These are phyloP conservation scores for Rhynchosporium secalis DNA, from an alignment of 2,329 filamentous ascomycete genomes.

Conservation along the genomic window DNA sequence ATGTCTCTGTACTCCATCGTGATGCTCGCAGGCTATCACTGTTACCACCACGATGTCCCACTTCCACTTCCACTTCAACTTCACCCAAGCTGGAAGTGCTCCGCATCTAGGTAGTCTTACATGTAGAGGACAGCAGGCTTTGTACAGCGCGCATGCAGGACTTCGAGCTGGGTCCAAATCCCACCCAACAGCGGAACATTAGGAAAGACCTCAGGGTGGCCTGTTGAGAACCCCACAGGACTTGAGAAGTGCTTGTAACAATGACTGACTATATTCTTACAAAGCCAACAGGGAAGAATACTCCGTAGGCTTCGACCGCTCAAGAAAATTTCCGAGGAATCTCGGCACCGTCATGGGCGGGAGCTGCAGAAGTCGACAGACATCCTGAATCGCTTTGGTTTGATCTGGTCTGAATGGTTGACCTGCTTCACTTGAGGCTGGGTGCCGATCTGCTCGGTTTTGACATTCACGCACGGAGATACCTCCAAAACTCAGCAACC, in stretches of 20 bases:
- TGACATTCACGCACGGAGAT: neutral
- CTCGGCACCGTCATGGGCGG: neutral
- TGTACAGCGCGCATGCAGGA: slow-evolving; percentile 6
- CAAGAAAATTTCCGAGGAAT: neutral
- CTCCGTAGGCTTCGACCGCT: neutral
- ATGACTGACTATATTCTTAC: neutral
- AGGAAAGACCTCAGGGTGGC: neutral
- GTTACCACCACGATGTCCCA: too few relatives aligned
- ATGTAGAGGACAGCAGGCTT: neutral
- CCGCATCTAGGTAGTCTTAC: too few relatives aligned
- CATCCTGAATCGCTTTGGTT: neutral
- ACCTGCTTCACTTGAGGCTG: slow-evolving; percentile 7
- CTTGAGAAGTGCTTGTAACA: neutral
- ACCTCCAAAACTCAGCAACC: neutral
- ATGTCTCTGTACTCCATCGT: too few relatives aligned
- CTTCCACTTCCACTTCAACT: too few relatives aligned
- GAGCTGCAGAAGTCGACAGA: neutral
- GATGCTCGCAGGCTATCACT: too few relatives aligned
- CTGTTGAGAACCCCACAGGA: neutral
- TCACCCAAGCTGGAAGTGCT: too few relatives aligned
- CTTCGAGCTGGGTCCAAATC: neutral
- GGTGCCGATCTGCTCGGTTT: neutral
- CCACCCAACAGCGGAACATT: slow-evolving; percentile 1
- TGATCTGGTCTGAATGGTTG: neutral
- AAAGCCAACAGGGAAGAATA: neutral